Evolutionary conservation across 2,329 filamentous ascomycete genomes (phyloP).

Genomic region (Xylariaceae sp.): DNA sequence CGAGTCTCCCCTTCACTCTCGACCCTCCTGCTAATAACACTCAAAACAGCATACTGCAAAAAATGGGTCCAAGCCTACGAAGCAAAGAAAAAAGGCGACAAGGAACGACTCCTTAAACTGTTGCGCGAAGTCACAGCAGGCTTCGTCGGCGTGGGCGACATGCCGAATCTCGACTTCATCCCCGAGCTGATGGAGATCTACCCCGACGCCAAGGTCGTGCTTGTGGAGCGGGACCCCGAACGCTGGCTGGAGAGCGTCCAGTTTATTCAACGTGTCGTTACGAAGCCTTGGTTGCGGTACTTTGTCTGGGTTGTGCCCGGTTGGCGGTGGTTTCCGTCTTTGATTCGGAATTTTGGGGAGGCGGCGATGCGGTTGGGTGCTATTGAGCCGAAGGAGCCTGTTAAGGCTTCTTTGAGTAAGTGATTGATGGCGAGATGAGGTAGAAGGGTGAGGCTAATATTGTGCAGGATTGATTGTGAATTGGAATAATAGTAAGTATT

Average conservation of each 20-base stretch:
- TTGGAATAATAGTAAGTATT: slow-evolving; percentile 9
- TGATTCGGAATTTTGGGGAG: slow-evolving; percentile 5
- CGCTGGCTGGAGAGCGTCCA: slow-evolving; percentile 34
- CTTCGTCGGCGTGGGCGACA: slow-evolving; percentile 44
- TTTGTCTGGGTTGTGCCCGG: slow-evolving; percentile 16
- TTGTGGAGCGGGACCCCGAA: slow-evolving; percentile 35
- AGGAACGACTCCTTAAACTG: slow-evolving; percentile 27
- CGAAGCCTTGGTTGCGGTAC: slow-evolving; percentile 16
- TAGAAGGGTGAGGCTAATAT: not conserved
- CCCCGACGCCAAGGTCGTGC: slow-evolving; percentile 44
- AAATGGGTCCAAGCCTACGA: slow-evolving; percentile 17
- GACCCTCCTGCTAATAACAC: not conserved
- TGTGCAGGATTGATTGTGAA: slow-evolving; percentile 11
- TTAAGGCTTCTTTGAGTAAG: slow-evolving; percentile 9
- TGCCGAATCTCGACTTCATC: slow-evolving; percentile 38
- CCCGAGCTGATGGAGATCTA: slow-evolving; percentile 44
- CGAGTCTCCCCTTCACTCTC: not conserved
- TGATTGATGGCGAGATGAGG: not conserved
- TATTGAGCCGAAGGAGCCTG: slow-evolving; percentile 6
- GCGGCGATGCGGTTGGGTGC: slow-evolving; percentile 5
- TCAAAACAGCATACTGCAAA: slow-evolving; percentile 17
- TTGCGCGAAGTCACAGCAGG: slow-evolving; percentile 37
- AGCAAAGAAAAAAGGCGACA: slow-evolving; percentile 21
- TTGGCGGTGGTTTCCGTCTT: slow-evolving; percentile 15
- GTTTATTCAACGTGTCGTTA: slow-evolving; percentile 17